A percentile compares a stretch with the other conserved stretches of the same genome.
phyloP scores from a whole-genome alignment of 1,284 basidiomycete genomes.

The Cryptococcus sp. region DNA sequence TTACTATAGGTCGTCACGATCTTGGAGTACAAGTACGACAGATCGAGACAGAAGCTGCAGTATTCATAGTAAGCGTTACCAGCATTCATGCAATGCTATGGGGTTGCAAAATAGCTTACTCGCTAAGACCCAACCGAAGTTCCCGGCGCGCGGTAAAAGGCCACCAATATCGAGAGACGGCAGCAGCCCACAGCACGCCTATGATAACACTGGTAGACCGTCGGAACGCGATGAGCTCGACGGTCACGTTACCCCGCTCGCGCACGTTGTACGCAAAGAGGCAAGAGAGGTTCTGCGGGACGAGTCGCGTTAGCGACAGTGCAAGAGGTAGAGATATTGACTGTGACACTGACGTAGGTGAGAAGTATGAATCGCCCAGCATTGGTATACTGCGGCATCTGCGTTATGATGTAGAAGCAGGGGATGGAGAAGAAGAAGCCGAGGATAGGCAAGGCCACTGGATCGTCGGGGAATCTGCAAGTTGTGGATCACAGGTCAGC shows the following conservation, averaged over 20 bases:
- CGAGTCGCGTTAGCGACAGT: constrained; percentile 2
- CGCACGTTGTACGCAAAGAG: constrained; percentile 84
- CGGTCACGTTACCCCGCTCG: constrained; percentile 60
- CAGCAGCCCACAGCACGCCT: constrained; percentile 84
- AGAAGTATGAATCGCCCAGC: constrained; percentile 84
- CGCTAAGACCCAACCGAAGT: constrained; percentile 77
- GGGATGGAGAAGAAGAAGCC: constrained; percentile 90
- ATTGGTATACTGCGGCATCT: constrained; percentile 71
- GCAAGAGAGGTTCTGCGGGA: constrained; percentile 82
- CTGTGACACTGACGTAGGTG: constrained; percentile 52
- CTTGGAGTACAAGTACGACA: constrained; percentile 54
- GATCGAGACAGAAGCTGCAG: constrained; percentile 51
- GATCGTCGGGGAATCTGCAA: constrained; percentile 58
- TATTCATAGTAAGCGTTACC: background rate
- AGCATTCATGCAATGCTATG: background rate
- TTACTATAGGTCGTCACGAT: constrained; percentile 46
- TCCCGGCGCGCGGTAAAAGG: constrained; percentile 89
- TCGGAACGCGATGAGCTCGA: constrained; percentile 71
- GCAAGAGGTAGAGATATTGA: background rate
- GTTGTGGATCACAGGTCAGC: too few relatives aligned
- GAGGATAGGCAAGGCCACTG: constrained; percentile 72
- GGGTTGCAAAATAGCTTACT: constrained; percentile 61
- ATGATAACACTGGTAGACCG: constrained; percentile 79
- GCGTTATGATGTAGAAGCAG: constrained; percentile 87
- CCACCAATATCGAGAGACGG: constrained; percentile 91